Conservation (phyloP, 2,329 filamentous ascomycete species). For the Penicillium corylophilum region DNA sequence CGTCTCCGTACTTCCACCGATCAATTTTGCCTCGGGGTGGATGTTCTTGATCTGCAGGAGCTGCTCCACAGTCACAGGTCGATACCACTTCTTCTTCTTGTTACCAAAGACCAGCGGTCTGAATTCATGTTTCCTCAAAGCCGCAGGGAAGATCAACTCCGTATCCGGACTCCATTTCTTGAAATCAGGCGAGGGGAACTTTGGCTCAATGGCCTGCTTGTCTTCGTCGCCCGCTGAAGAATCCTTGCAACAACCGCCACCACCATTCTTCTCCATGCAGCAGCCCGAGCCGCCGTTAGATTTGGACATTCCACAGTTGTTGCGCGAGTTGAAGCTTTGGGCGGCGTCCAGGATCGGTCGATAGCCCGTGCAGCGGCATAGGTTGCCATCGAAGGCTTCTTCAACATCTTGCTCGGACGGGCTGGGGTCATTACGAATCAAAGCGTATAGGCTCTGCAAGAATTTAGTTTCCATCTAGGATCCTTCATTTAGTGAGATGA, state of each 20-base stretch:
- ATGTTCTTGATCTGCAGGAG: constrained; percentile 86
- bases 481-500: not conserved
- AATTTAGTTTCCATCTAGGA: not conserved
- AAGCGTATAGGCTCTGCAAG: constrained; percentile 76
- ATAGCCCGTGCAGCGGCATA: constrained; percentile 95
- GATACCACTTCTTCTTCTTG: constrained; percentile 90
- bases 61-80: constrained; percentile 82
- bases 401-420: constrained; percentile 83
- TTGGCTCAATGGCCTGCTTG: constrained; percentile 41
- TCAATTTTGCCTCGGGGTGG: constrained; percentile 85
- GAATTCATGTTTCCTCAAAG: constrained; percentile 77
- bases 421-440: constrained; percentile 77
- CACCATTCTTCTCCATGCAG: constrained; percentile 67
- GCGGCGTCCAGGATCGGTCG: constrained; percentile 91
- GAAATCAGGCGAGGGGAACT: constrained; percentile 83
- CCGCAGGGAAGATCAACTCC: constrained; percentile 89
- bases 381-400: constrained; percentile 94
- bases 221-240: constrained; percentile 47
- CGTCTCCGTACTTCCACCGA: constrained; percentile 93
- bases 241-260: constrained; percentile 68
- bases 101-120: constrained; percentile 86
- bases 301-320: constrained; percentile 57
- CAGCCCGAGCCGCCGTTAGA: constrained; percentile 64
- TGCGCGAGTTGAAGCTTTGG: constrained; percentile 68
- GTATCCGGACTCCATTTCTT: constrained; percentile 94